These are phyloP conservation scores for Ophiostoma montium DNA, from an alignment of 2,329 filamentous ascomycete genomes.

Conservation along the genomic window DNA sequence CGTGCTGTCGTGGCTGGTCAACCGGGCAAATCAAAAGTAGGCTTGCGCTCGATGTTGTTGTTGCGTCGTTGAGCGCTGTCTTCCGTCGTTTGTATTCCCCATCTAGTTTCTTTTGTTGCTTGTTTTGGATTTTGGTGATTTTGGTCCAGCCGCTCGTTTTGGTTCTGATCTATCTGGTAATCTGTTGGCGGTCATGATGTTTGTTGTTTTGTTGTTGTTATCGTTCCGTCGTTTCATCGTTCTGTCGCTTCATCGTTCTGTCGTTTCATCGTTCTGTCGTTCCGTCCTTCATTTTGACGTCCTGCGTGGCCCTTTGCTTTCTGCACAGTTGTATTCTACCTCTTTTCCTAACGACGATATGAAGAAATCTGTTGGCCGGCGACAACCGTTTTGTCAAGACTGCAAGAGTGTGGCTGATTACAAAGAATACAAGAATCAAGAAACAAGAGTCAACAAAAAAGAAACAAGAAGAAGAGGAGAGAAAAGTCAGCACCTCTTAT, in stretches of 20 bases:
- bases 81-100: not conserved
- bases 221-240: no score
- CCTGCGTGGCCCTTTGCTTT: not conserved
- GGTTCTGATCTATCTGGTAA: not conserved
- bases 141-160: no score
- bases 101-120: not conserved
- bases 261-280: no score
- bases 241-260: no score
- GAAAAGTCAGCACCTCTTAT: no score
- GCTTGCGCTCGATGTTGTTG: not conserved
- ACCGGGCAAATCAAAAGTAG: slow-evolving; percentile 60
- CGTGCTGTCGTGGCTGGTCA: slow-evolving; percentile 92
- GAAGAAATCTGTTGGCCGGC: slow-evolving; percentile 14
- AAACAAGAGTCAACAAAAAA: no score
- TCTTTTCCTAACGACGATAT: slow-evolving; percentile 10
- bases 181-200: not conserved
- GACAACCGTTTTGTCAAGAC: slow-evolving; percentile 16
- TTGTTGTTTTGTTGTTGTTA: not conserved
- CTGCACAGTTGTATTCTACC: not conserved
- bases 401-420: slow-evolving; percentile 3
- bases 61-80: not conserved
- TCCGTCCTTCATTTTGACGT: not conserved
- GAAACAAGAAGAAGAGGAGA: no score
- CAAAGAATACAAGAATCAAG: no score
- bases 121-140: not conserved